Evolutionary conservation across 169 alveolate genomes (phyloP).

Genomic region (Hammondia hammondi): DNA sequence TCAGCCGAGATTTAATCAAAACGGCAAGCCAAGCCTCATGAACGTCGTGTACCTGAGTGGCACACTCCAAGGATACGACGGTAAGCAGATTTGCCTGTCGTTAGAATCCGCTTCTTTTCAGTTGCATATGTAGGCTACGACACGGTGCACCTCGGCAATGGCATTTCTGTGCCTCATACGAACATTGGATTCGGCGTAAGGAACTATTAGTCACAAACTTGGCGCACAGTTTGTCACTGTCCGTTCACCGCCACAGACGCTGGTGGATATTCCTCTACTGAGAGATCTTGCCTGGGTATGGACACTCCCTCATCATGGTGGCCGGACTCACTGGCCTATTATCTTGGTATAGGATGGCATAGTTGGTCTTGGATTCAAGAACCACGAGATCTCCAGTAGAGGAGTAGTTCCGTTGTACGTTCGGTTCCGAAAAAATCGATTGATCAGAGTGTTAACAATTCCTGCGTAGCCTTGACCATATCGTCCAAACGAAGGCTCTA

Average conservation of each 20-base stretch:
- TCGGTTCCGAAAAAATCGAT: background rate
- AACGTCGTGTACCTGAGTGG: conserved; percentile 73
- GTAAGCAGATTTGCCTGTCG: background rate
- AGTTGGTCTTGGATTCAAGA: conserved; percentile 73
- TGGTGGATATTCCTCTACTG: conserved; percentile 69
- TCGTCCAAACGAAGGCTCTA: conserved; percentile 45
- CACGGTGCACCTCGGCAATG: conserved; percentile 63
- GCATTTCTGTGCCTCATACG: conserved; percentile 69
- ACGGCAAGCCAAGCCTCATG: conserved; percentile 62
- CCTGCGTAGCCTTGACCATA: conserved; percentile 41
- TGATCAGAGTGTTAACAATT: background rate
- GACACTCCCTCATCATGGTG: background rate
- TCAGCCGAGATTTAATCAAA: conserved; percentile 34
- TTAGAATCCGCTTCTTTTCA: background rate
- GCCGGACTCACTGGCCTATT: background rate
- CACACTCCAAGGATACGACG: conserved; percentile 68
- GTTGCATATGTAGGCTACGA: conserved; percentile 47
- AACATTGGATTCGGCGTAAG: conserved; percentile 71
- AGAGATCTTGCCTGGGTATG: conserved; percentile 66
- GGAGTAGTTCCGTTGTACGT: conserved; percentile 69
- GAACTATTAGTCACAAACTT: background rate
- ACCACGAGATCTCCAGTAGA: conserved; percentile 66
- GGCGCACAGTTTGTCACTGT: background rate
- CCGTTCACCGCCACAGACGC: conserved; percentile 48
- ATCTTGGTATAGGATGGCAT: conserved; percentile 69